Conservation (phyloP, 106 monocot genomes). For the Posidonia australis region DNA sequence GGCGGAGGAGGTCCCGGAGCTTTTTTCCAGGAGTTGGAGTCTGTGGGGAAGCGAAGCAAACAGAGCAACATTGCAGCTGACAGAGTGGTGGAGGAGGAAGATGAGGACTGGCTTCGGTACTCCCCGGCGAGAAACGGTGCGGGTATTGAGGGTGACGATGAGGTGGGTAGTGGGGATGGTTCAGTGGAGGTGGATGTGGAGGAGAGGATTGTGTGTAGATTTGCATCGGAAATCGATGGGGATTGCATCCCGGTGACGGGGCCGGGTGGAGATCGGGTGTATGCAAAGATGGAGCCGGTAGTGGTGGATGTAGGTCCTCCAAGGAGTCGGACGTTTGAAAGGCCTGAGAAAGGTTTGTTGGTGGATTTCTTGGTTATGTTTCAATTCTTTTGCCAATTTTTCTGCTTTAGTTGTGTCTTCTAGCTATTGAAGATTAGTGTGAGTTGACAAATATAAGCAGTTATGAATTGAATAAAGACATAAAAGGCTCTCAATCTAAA, state of each 20-base stretch:
- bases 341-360: slow-evolving; percentile 14
- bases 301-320: slow-evolving; percentile 1
- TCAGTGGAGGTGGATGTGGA: slow-evolving; percentile 3
- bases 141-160: not conserved
- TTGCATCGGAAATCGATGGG: slow-evolving; percentile 74
- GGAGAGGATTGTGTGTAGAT: slow-evolving; percentile 66
- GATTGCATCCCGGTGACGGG: slow-evolving; percentile 68
- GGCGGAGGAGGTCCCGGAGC: not conserved
- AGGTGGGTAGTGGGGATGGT: not conserved
- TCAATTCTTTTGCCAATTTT: not conserved
- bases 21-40: slow-evolving; percentile 1
- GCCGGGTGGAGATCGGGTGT: slow-evolving; percentile 67
- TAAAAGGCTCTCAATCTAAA: too few species aligned
- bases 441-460: not conserved
- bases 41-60: slow-evolving; percentile 15
- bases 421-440: not conserved
- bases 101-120: slow-evolving; percentile 49
- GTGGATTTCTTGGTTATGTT: slow-evolving; percentile 1
- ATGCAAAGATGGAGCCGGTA: slow-evolving; percentile 41
- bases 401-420: not conserved
- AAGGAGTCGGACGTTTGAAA: slow-evolving; percentile 10
- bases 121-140: slow-evolving; percentile 29
- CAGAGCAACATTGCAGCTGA: slow-evolving; percentile 16
- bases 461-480: not conserved
- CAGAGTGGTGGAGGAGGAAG: not conserved